Evolutionary conservation across 192 early-diverging fungal genomes (phyloP), one percentile per base, ranked within the genome.

Genomic region (Pilaira anomala): DNA sequence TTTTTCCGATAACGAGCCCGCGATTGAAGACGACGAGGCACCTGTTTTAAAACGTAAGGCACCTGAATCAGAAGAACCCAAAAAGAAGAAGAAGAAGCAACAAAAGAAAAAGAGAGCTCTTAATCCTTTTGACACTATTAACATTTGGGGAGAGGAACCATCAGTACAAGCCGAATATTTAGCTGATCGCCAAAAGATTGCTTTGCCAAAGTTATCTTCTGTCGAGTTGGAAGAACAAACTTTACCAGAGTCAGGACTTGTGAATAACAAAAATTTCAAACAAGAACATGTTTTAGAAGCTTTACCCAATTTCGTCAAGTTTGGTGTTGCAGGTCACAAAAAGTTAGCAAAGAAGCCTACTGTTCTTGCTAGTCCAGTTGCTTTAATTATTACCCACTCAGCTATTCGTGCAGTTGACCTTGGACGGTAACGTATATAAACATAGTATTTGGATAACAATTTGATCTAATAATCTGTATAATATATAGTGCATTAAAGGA

Each of bases 341-440:
- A 77, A 76, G 30, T 67, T 80, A 33, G 60, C 64, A 18, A 68
- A 78, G 49, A 67, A 70, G 46, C 66, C 69, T 5, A 78, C 76
- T 11, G 50, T 68, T 26, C 69, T 53, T n/a, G 69, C 61, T 46
- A 80, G 78, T 2, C 85, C 85, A 12, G 68, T 76, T 7, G 78
- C 76, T 7, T 42, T 91, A 51, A 75, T 91, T 53, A 55, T 91
- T 3, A 80, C 82, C 9, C 63, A 79, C 11, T 80, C 82, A 53
- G 89, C 88, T 14, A 74, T 88, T 40, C 78, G 88, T 21, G 79
- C 83, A 0, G 80, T 85, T 1, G 80, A 88, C 19, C 65, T 91
- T 30, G 76, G 78, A 36, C 73, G 83, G 45, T 72, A 72, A 48
- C 19, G 8, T 26, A 46, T 18, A 40, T 7, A 24, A 30, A 60